Evolutionary conservation across 306 rosid genomes (phyloP), one percentile per base, ranked within the genome.

Genomic region (Malus asiatica): DNA sequence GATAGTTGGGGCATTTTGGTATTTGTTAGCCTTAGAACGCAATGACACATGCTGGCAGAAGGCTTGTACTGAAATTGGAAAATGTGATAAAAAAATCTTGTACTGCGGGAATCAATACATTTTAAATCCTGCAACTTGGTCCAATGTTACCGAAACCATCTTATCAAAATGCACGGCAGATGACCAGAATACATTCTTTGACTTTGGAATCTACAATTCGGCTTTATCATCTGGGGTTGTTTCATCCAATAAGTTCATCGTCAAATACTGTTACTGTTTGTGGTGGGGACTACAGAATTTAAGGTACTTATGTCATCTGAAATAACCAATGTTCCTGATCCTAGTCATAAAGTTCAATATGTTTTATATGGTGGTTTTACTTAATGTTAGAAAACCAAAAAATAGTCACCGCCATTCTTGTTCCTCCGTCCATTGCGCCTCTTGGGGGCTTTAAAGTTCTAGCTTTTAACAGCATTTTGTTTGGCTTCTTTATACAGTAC

Each of bases 271-370:
- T 84, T 95, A 92, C 83, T 92, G 99, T 79, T 85, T 95, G 64
- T 95, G 97, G 99, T 95, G 99, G 99, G 99, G 99, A 64, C 93
- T 92, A 66, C 99, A 95, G 80, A 95, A 95, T 69, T 86, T 95
- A 82, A 95, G 99, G 97, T 92, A 78, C 72, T 67, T 46, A 45
- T 7, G 45, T 40, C 66, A 48, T 68, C 53, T 51, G 55, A 51
- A 51, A 51, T 51, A 51, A 15, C 20, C 55, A 5, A 51, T 5
- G 55, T 51, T 51, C 55, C 8, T 51, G 55, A 16, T 48, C 20
- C 8, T 48, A 48, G 55, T 48, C 20, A 48, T 48, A 48, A 51
- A 16, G 55, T 51, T 51, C 55, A 51, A 51, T 5, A 18, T 51
- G 18, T 51, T 30, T 53, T 40, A 6, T 35, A 15, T 27, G 40